Evolutionary conservation across 176 grass and related monocot species (phyloP), one percentile per base, ranked within the genome.

Genomic region (Rhynchospora pubera): DNA sequence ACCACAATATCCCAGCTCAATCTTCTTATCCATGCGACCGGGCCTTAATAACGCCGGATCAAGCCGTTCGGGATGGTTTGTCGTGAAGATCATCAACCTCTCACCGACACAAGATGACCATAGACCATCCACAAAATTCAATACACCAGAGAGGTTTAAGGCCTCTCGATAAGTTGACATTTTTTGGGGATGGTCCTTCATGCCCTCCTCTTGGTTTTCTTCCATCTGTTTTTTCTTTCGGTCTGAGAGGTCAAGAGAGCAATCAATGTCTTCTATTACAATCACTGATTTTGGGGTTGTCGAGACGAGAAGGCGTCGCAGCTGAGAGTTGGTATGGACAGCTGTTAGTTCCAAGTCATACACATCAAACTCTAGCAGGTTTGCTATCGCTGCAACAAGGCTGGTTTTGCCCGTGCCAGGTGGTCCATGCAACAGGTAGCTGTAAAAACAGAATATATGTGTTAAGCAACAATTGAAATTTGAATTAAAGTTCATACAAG

Each of bases 301-400:
- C 0, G 89, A 91, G 5, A 85, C 87, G 11, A 93, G 93, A 1
- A 97, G 83, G n/a, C 85, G 80, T 2, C 93, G 89, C 65, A 97
- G 91, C 52, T 89, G 65, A 39, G 83, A 86, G 78, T 97, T 97
- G 83, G 91, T 84, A 62, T 67, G 65, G 58, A 97, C 93, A 0
- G 93, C 73, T 45, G 91, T 97, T 81, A 97, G 91, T 74, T 97
- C 93, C 3, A 97, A 87, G 85, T 97, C 93, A 44, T 97, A 97
- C 18, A 97, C 65, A 84, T 97, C 93, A 84, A 97, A 97, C 80
- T 97, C 87, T 50, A 97, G 93, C 15, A 97, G 83, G 89, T 97
- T 97, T 47, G 91, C 91, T 47, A 97, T 97, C 16, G 93, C 91
- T 0, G 93, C 93, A 1, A 97, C 84, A 75, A 97, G 89, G 85